Percentiles rank a stretch among this genome's conserved stretches.
phyloP scores from a whole-genome alignment of 306 rosid species.

The Lathyrus sativus region DNA sequence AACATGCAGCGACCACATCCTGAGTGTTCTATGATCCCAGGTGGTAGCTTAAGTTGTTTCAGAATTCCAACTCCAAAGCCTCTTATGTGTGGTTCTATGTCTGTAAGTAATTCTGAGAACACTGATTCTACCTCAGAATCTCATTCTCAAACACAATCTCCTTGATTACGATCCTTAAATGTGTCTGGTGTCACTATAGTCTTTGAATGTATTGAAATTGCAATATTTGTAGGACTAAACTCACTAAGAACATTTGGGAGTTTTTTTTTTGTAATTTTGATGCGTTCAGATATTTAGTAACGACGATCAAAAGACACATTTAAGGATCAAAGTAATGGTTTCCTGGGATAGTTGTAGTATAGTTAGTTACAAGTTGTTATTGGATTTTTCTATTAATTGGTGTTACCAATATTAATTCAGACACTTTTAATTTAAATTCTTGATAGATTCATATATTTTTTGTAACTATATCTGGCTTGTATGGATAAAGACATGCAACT shows the following conservation, averaged over 20 bases:
- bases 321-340: not conserved
- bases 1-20: constrained; percentile 86
- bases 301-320: not conserved
- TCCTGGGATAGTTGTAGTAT: not conserved
- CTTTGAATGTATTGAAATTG: not conserved
- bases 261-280: not conserved
- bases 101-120: constrained; percentile 34
- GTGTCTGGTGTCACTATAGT: not conserved
- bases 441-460: constrained; percentile 34
- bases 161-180: constrained; percentile 36
- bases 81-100: constrained; percentile 64
- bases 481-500: constrained; percentile 16
- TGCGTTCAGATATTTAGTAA: not conserved
- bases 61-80: constrained; percentile 79
- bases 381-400: constrained; percentile 47
- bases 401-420: constrained; percentile 48
- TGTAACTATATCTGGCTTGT: constrained; percentile 22
- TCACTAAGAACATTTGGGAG: not conserved
- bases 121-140: constrained; percentile 46
- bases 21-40: constrained; percentile 81
- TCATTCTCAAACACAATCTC: constrained; percentile 48
- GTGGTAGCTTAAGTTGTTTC: constrained; percentile 75
- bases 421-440: constrained; percentile 46
- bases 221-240: not conserved
- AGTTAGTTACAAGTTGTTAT: constrained; percentile 47